Conservation (phyloP, 163 green algal species). For the Scenedesmus sp. region DNA sequence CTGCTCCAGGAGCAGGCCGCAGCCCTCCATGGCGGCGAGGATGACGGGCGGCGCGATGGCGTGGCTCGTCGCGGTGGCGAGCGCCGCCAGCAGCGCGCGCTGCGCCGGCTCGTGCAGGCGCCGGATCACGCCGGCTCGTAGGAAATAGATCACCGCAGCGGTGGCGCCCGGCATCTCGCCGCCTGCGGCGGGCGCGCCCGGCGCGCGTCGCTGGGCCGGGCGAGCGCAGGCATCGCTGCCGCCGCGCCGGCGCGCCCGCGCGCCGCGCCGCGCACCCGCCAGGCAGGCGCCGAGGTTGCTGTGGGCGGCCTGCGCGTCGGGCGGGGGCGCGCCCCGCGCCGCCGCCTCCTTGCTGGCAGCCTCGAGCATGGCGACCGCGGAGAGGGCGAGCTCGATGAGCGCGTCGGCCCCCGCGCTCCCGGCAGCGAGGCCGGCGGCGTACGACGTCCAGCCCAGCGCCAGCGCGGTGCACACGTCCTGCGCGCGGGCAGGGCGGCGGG, state of each 20-base stretch:
- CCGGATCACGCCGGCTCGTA: conserved; percentile 79
- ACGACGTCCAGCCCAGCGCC: conserved; percentile 71
- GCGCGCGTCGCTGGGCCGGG: too few relatives aligned
- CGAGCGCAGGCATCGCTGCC: too few relatives aligned
- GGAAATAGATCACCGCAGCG: conserved; percentile 81
- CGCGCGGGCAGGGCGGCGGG: background rate
- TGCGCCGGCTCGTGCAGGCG: conserved; percentile 81
- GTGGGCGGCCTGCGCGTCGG: background rate
- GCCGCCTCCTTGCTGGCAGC: conserved; percentile 38
- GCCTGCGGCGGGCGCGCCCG: conserved; percentile 34
- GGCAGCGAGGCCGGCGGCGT: conserved; percentile 45
- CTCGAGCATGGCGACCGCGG: conserved; percentile 62
- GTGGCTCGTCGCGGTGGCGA: conserved; percentile 52
- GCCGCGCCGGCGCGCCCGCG: background rate
- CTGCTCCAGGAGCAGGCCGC: conserved; percentile 74
- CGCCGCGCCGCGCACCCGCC: conserved; percentile 32
- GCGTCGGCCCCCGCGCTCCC: conserved; percentile 39
- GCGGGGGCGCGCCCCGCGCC: conserved; percentile 6
- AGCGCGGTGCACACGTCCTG: conserved; percentile 55
- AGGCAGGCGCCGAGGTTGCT: conserved; percentile 50
- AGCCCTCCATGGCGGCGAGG: conserved; percentile 43
- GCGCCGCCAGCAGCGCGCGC: conserved; percentile 67
- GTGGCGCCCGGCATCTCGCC: conserved; percentile 81
- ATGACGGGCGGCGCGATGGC: conserved; percentile 41
- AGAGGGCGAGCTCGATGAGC: conserved; percentile 59